Evolutionary conservation across 1,284 basidiomycete genomes (phyloP).

Genomic region (Puccinia novopanici): DNA sequence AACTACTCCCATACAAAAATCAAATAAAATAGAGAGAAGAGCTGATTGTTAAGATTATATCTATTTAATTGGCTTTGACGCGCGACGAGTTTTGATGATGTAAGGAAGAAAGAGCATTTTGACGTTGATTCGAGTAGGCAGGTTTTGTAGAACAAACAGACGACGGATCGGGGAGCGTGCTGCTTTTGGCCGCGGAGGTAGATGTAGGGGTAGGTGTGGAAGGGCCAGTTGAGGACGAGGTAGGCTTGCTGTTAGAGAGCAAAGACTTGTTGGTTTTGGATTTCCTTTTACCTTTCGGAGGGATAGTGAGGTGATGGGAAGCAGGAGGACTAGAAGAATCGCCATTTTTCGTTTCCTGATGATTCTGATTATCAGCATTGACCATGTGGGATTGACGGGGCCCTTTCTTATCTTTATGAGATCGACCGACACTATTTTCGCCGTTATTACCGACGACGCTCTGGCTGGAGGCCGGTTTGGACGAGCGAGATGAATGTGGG

Average conservation of each 20-base stretch:
- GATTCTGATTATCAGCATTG: not conserved
- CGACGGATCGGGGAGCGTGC: not conserved
- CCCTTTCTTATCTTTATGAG: not conserved
- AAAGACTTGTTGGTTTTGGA: not conserved
- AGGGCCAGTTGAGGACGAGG: not conserved
- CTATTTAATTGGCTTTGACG: constrained; percentile 14
- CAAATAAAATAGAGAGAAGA: no score
- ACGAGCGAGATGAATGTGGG: not conserved
- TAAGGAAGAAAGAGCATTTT: not conserved
- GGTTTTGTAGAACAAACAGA: constrained; percentile 3
- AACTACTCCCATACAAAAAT: no score
- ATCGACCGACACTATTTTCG: not conserved
- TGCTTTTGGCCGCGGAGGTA: no score
- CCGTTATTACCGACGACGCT: not conserved
- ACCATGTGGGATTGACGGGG: not conserved
- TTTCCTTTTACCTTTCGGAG: constrained; percentile 23
- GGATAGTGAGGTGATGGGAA: not conserved
- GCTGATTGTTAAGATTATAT: no score
- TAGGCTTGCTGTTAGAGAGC: not conserved
- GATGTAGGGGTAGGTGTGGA: not conserved
- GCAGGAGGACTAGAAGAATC: not conserved
- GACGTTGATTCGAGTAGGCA: not conserved
- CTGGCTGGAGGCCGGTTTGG: not conserved
- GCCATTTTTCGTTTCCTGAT: not conserved
- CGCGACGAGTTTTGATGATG: constrained; percentile 23